Percentiles rank a stretch among this genome's conserved stretches.
These are phyloP conservation scores for Russula foetens DNA, from an alignment of 768 basidiomycete genomes.

Conservation along the genomic window DNA sequence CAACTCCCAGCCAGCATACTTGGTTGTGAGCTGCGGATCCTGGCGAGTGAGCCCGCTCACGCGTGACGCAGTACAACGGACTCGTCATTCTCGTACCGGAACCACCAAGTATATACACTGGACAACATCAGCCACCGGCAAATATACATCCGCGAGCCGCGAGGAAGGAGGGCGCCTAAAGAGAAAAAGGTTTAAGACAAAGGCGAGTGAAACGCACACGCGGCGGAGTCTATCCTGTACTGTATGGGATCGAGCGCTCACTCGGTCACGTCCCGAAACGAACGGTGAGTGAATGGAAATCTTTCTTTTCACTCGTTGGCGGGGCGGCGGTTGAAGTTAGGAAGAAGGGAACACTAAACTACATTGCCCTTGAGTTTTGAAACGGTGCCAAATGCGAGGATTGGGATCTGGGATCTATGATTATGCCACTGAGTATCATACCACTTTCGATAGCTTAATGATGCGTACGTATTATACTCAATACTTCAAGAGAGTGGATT, in stretches of 20 bases:
- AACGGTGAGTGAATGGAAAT: no score
- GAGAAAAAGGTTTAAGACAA: no score
- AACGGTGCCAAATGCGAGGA: conserved; percentile 57
- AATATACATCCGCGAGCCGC: no score
- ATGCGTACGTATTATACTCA: no score
- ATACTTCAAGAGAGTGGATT: no score
- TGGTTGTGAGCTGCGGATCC: conserved; percentile 36
- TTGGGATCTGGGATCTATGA: conserved; percentile 58
- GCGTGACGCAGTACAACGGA: conserved; percentile 30
- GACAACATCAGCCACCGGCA: no score
- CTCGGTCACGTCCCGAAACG: conserved; percentile 39
- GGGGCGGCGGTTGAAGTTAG: no score
- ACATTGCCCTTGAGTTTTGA: conserved; percentile 31
- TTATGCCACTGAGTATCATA: background rate
- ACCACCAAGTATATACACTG: no score
- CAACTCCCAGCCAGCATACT: conserved; percentile 36
- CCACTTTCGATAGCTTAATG: no score
- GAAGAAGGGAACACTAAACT: no score
- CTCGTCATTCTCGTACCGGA: conserved; percentile 29
- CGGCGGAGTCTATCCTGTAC: conserved; percentile 61
- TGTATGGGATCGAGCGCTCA: conserved; percentile 55
- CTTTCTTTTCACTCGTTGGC: no score
- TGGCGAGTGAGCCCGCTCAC: conserved; percentile 30
- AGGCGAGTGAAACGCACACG: conserved; percentile 29
- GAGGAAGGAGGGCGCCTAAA: no score